A percentile compares a stretch with the other conserved stretches of the same genome.
Conservation (phyloP, 768 basidiomycete genomes). For the Gloeopeniophorella convolvens region DNA sequence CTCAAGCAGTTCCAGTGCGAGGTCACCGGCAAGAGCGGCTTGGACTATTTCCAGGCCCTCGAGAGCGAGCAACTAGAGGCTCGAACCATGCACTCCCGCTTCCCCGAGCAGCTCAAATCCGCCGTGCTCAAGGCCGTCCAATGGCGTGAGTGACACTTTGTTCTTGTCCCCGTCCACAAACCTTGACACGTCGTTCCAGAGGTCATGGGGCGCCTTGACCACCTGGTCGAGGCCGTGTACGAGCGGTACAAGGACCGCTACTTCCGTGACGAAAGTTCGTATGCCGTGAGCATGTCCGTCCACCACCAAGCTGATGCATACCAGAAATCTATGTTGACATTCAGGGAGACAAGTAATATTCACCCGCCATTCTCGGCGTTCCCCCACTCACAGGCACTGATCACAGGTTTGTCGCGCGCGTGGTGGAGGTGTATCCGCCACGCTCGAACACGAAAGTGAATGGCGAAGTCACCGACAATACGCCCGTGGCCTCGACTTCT, state of each 20-base stretch:
- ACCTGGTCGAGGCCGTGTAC: constrained; percentile 89
- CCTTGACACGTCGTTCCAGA: constrained; percentile 42
- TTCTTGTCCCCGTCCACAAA: constrained; percentile 5
- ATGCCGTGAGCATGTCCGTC: constrained; percentile 13
- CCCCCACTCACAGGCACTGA: background rate
- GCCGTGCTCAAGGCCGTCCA: constrained; percentile 89
- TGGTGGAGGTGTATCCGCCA: constrained; percentile 73
- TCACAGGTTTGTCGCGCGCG: constrained; percentile 70
- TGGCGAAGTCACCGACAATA: constrained; percentile 12
- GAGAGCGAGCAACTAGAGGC: constrained; percentile 90
- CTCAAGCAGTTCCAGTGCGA: constrained; percentile 96
- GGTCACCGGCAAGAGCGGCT: constrained; percentile 88
- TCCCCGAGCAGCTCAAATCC: constrained; percentile 89
- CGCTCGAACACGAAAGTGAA: constrained; percentile 17
- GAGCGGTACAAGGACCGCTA: constrained; percentile 97
- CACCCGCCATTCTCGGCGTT: constrained; percentile 14
- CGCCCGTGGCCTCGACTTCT: constrained; percentile 31
- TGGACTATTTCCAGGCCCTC: constrained; percentile 92
- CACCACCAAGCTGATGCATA: background rate
- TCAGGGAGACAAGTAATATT: constrained; percentile 73
- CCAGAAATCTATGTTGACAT: constrained; percentile 87
- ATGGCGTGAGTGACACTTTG: constrained; percentile 72
- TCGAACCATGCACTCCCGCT: constrained; percentile 80
- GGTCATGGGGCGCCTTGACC: constrained; percentile 94
- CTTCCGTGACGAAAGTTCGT: constrained; percentile 83